Evolutionary conservation across 2,329 filamentous ascomycete species (phyloP), one percentile per base, ranked within the genome.

Genomic region (Chrysoporthe austroafricana): DNA sequence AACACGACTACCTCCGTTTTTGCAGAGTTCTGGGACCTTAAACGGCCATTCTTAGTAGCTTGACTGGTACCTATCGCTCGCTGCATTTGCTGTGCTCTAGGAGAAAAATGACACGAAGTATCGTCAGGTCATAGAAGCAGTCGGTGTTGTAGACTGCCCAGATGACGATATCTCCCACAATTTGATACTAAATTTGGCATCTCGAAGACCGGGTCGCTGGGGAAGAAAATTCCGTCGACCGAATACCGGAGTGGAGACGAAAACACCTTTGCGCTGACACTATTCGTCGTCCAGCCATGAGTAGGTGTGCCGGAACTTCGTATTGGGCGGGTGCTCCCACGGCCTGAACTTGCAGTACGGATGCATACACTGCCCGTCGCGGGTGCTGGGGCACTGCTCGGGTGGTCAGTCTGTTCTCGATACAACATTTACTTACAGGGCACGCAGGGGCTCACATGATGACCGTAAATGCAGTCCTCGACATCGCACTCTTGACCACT

Each of bases 401-500:
- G 34, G 42, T 39, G 63, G 8, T 21, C 26, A 39, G 34, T 36
- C n/a, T 7, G 21, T 44, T 34, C 36, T 9, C 34, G 34, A 3
- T 34, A 21, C 21, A 8, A 44, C 39, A 8, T 4, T 36, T 48
- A n/a, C 48, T 18, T 5, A 13, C 7, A 5, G 14, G 58, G 34
- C 7, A 61, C 26, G 26, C 16, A n/a, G 4, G 8, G 26, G 80
- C 85, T 79, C 73, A 87, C 85, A 72, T 90, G 83, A 74, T 90
- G 87, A 2, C 87, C 87, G 71, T 90, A 89, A 68, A 89, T 88
- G 73, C 87, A 90, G 70, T 85, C 83, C 1, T 84, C 81, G 4
- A 82, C 77, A 7, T 85, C 82, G 71, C 87, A 90, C n/a, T 86
- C 80, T 73, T 90, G 87, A 0, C 85, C 85, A 42, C 78, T 82